These are phyloP conservation scores for Tilletiopsis washingtonensis DNA, from an alignment of 1,284 basidiomycete species.

Conservation along the genomic window DNA sequence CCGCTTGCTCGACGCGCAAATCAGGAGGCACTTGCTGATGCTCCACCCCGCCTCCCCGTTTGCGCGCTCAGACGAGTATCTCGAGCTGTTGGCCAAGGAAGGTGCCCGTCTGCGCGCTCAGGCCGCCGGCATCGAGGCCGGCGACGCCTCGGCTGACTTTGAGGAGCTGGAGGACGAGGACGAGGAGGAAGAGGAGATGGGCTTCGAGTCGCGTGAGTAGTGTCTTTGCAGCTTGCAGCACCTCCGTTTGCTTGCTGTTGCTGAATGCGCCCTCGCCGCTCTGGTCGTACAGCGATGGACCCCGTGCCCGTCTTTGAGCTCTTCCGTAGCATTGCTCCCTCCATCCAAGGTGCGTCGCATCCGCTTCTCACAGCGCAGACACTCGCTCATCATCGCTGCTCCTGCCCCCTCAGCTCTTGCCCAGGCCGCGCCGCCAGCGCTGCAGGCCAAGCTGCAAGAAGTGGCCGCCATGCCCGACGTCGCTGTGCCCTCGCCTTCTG, in stretches of 20 bases:
- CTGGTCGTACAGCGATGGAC: conserved; percentile 1
- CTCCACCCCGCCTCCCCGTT: background rate
- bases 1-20: background rate
- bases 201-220: conserved; percentile 1
- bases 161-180: conserved; percentile 19
- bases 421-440: no score
- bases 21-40: background rate
- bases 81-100: conserved; percentile 42
- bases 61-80: conserved; percentile 25
- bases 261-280: no score
- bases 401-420: no score
- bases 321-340: background rate
- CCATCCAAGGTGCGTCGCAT: no score
- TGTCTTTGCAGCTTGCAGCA: no score
- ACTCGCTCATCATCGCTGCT: no score
- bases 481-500: no score
- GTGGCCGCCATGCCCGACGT: no score
- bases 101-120: conserved; percentile 29
- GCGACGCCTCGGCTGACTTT: conserved; percentile 14
- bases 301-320: conserved; percentile 4
- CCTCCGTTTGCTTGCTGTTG: background rate
- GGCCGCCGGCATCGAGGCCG: conserved; percentile 7
- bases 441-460: no score
- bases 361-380: no score
- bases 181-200: conserved; percentile 26